Conservation (phyloP, 192 early-diverging fungal species). For the Gigaspora rosea region DNA sequence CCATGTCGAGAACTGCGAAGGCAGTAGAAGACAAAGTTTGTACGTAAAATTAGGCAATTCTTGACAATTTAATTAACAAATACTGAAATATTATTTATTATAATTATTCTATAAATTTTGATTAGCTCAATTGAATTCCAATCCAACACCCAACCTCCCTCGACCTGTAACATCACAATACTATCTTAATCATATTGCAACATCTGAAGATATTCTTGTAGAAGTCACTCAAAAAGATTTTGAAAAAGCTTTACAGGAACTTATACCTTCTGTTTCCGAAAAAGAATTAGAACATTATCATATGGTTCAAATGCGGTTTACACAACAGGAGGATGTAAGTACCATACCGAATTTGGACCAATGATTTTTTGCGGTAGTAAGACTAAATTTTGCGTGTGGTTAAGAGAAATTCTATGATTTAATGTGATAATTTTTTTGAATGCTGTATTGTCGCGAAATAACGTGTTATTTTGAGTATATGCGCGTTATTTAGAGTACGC, state of each 20-base stretch:
- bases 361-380: no score
- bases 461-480: no score
- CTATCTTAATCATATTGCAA: constrained; percentile 83
- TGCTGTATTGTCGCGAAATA: no score
- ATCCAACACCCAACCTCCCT: constrained; percentile 43
- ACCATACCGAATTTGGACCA: no score
- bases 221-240: constrained; percentile 86
- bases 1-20: constrained; percentile 87
- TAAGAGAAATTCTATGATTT: no score
- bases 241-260: constrained; percentile 73
- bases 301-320: constrained; percentile 80
- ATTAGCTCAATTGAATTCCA: constrained; percentile 37
- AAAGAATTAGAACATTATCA: constrained; percentile 88
- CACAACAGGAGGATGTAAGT: constrained; percentile 35
- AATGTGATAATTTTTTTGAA: no score
- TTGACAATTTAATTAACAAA: neutral
- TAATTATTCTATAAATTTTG: neutral
- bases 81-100: neutral
- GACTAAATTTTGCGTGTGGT: no score
- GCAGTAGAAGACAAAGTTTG: constrained; percentile 60
- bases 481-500: no score
- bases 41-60: neutral
- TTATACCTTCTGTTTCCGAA: constrained; percentile 86
- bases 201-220: constrained; percentile 71
- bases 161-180: constrained; percentile 83